phyloP scores from a whole-genome alignment of 345 rosid genomes.

The Bretschneidera sinensis region DNA sequence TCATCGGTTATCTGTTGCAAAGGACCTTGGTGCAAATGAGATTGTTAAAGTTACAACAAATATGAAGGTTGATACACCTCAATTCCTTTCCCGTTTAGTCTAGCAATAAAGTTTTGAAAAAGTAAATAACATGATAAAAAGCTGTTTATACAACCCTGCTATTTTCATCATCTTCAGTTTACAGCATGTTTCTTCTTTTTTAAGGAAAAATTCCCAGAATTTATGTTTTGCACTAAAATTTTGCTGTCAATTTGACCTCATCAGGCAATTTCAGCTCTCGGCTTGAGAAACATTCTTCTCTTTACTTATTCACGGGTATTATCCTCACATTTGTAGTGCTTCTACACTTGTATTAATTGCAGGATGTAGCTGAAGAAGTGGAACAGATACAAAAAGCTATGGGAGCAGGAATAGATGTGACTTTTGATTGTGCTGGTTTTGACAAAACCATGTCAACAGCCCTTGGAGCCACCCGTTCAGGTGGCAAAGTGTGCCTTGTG shows the following conservation, averaged over 20 bases:
- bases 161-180: no score
- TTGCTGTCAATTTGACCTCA: neutral
- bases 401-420: constrained; percentile 61
- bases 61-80: constrained; percentile 41
- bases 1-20: constrained; percentile 65
- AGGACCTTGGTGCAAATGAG: constrained; percentile 66
- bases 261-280: neutral
- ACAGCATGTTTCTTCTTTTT: neutral
- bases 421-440: constrained; percentile 88
- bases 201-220: neutral
- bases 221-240: neutral
- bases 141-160: neutral
- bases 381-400: constrained; percentile 49
- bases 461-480: constrained; percentile 61
- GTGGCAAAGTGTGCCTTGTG: constrained; percentile 90
- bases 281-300: neutral
- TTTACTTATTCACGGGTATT: neutral
- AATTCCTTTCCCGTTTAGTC: neutral
- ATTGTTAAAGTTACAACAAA: constrained; percentile 58
- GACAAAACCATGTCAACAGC: constrained; percentile 88
- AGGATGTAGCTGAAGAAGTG: constrained; percentile 69
- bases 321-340: neutral
- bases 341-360: constrained; percentile 1
- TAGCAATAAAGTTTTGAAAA: no score
- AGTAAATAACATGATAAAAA: neutral